Conservation (phyloP, 2,329 filamentous ascomycete genomes). For the Hypoxylon sp. region DNA sequence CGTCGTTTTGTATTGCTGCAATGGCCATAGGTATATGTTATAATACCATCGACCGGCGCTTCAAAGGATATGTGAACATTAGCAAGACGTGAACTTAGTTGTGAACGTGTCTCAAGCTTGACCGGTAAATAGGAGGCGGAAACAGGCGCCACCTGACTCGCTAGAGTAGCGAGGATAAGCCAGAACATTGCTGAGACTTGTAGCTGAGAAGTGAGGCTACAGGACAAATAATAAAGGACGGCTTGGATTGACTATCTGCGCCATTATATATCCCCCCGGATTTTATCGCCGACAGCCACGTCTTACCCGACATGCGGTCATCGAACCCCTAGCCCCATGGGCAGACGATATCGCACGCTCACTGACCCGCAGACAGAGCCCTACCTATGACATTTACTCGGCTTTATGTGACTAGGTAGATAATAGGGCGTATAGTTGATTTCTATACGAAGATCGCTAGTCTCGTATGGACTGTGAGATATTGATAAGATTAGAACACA, state of each 20-base stretch:
- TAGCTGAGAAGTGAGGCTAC: constrained; percentile 6
- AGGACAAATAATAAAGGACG: constrained; percentile 10
- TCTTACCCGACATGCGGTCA: constrained; percentile 14
- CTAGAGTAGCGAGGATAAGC: constrained; percentile 33
- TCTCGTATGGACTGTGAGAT: constrained; percentile 19
- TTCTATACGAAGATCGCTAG: constrained; percentile 26
- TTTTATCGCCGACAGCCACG: constrained; percentile 6
- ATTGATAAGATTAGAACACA: constrained; percentile 30
- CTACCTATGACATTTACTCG: constrained; percentile 12
- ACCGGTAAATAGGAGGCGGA: constrained; percentile 46
- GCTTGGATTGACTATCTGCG: constrained; percentile 20
- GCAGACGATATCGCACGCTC: constrained; percentile 23
- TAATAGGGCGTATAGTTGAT: constrained; percentile 25
- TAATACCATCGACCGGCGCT: constrained; percentile 45
- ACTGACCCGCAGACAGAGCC: constrained; percentile 14
- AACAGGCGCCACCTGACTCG: constrained; percentile 26
- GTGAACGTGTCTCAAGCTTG: constrained; percentile 56
- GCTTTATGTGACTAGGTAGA: constrained; percentile 16
- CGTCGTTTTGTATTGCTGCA: constrained; percentile 45
- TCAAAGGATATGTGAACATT: constrained; percentile 54
- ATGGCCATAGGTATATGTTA: constrained; percentile 56
- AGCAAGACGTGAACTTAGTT: constrained; percentile 54
- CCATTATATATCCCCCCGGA: constrained; percentile 24
- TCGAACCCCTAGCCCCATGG: background rate
- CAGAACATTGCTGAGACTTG: constrained; percentile 32